Evolutionary conservation across 768 basidiomycete genomes (phyloP).

Genomic region (Tubosaeta sp.): DNA sequence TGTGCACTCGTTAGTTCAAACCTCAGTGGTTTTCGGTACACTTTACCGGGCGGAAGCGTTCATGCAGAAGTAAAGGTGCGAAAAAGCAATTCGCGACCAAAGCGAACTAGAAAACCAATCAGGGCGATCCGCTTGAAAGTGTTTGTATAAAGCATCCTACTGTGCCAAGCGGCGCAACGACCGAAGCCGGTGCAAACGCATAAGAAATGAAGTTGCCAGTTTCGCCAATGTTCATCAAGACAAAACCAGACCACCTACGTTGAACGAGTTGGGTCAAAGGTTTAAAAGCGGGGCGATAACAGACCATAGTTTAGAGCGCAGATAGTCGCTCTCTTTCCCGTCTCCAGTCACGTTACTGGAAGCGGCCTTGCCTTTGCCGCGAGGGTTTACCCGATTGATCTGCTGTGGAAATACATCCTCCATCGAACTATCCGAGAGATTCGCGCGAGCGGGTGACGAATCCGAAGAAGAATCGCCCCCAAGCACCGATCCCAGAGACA

Average conservation of each 20-base stretch:
- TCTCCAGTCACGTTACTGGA: conserved; percentile 25
- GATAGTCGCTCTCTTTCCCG: conserved; percentile 66
- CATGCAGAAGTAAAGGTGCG: conserved; percentile 78
- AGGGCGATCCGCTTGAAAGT: not conserved
- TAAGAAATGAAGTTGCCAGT: conserved; percentile 88
- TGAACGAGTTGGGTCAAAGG: not conserved
- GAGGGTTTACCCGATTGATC: conserved; percentile 3
- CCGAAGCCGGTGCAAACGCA: conserved; percentile 85
- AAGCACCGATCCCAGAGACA: conserved; percentile 25
- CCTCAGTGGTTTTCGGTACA: conserved; percentile 7
- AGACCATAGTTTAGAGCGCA: conserved; percentile 82
- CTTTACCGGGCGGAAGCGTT: conserved; percentile 73
- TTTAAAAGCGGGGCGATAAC: conserved; percentile 16
- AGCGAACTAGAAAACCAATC: conserved; percentile 55
- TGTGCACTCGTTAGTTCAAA: conserved; percentile 6
- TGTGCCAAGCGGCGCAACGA: conserved; percentile 94
- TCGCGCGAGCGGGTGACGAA: not conserved
- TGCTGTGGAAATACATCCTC: conserved; percentile 35
- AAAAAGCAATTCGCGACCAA: conserved; percentile 95
- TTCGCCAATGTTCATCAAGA: conserved; percentile 90
- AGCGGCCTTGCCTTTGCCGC: conserved; percentile 3
- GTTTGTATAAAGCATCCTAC: conserved; percentile 42
- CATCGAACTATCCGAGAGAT: conserved; percentile 9
- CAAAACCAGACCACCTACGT: conserved; percentile 82
- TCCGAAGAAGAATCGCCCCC: conserved; percentile 10